These are phyloP conservation scores for Paramyrothecium sp. DNA, from an alignment of 2,329 filamentous ascomycete species.

Conservation along the genomic window DNA sequence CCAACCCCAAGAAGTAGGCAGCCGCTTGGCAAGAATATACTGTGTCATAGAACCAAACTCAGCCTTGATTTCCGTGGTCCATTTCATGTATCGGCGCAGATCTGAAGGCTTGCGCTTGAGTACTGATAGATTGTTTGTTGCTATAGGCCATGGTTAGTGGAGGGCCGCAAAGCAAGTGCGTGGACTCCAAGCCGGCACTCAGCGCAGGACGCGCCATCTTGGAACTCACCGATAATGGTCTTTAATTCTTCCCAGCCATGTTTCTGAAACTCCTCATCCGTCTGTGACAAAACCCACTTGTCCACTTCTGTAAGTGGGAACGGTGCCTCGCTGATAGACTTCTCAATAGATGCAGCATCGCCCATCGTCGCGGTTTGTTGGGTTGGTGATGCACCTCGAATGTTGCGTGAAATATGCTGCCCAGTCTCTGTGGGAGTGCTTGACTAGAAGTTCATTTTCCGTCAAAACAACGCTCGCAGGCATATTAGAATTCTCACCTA, in stretches of 20 bases:
- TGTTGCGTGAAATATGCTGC: neutral
- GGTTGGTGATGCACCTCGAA: neutral
- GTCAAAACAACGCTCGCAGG: too few species aligned
- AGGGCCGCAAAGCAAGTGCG: neutral
- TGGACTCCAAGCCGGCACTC: too few species aligned
- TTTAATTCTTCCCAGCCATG: conserved; percentile 75
- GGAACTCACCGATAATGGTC: conserved; percentile 60
- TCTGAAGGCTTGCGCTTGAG: conserved; percentile 82
- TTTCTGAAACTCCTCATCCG: conserved; percentile 68
- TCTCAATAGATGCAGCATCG: conserved; percentile 25
- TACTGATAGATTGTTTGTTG: conserved; percentile 62
- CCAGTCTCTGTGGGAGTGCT: too few species aligned
- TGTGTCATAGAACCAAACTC: conserved; percentile 77
- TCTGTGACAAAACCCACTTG: conserved; percentile 56
- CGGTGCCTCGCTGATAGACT: conserved; percentile 38
- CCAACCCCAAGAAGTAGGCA: conserved; percentile 64
- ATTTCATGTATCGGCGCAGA: conserved; percentile 75
- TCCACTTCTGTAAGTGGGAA: conserved; percentile 62
- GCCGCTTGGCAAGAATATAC: conserved; percentile 71
- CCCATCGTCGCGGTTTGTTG: conserved; percentile 33
- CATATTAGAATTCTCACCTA: too few species aligned
- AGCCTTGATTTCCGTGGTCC: conserved; percentile 66
- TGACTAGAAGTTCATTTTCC: too few species aligned
- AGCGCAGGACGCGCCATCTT: neutral
- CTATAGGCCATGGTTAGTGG: conserved; percentile 26